Percentiles rank a stretch among this genome's conserved stretches.
Conservation (phyloP, 1,284 basidiomycete genomes). For the Moniliella sp. region DNA sequence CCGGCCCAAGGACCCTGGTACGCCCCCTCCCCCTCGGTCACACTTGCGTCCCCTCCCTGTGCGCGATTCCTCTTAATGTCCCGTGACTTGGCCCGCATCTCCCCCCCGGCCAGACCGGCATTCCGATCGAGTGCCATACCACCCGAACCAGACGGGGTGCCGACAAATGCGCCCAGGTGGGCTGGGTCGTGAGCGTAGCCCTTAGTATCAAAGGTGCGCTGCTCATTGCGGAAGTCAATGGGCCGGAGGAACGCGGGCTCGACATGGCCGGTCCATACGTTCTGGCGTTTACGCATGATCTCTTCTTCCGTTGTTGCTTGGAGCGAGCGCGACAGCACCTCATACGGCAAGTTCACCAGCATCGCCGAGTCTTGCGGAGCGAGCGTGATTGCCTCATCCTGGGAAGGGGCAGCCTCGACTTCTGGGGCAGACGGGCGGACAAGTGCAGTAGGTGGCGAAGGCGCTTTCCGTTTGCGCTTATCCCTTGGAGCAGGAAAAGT, state of each 20-base stretch:
- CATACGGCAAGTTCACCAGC: conserved; percentile 83
- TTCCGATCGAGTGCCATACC: neutral
- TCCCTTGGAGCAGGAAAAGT: too few relatives aligned
- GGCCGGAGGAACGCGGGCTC: conserved; percentile 49
- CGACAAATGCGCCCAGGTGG: conserved; percentile 5
- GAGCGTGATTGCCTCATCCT: too few relatives aligned
- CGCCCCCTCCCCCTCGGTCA: conserved; percentile 40
- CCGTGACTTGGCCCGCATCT: conserved; percentile 10
- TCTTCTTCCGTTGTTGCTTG: conserved; percentile 2
- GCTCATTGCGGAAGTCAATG: conserved; percentile 74
- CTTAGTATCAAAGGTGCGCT: conserved; percentile 76
- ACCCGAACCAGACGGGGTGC: neutral
- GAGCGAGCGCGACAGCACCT: conserved; percentile 65
- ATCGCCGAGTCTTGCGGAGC: conserved; percentile 98
- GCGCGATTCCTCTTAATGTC: conserved; percentile 21
- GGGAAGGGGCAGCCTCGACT: too few relatives aligned
- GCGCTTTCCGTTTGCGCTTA: too few relatives aligned
- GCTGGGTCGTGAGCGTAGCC: conserved; percentile 77
- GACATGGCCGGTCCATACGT: conserved; percentile 52
- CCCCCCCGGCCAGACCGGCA: conserved; percentile 23
- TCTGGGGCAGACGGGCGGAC: too few relatives aligned
- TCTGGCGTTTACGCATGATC: conserved; percentile 41
- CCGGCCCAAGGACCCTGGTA: conserved; percentile 88
- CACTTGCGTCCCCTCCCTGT: conserved; percentile 52
- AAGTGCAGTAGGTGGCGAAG: too few relatives aligned